phyloP scores from a whole-genome alignment of 2,329 filamentous ascomycete species.

The Fusarium verrucosum region DNA sequence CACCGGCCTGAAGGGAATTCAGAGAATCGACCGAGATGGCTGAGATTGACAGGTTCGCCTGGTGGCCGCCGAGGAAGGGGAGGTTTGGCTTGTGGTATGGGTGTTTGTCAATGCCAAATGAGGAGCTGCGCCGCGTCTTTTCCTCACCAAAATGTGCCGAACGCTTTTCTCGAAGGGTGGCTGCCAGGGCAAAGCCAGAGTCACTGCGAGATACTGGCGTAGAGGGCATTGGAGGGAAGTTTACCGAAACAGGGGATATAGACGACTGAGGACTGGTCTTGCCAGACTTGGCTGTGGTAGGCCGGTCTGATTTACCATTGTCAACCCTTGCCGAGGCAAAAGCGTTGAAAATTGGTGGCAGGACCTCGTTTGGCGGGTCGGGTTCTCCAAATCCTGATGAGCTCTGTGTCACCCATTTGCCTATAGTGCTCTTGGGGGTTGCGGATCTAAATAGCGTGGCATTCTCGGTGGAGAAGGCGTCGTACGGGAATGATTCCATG shows the following conservation, averaged over 20 bases:
- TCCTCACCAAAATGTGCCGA: conserved; percentile 89
- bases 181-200: conserved; percentile 86
- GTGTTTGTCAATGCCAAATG: conserved; percentile 81
- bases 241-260: conserved; percentile 79
- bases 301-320: conserved; percentile 74
- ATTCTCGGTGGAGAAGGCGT: conserved; percentile 89
- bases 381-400: conserved; percentile 85
- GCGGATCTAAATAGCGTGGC: conserved; percentile 79
- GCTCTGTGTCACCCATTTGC: conserved; percentile 88
- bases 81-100: conserved; percentile 74
- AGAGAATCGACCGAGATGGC: conserved; percentile 69
- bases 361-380: conserved; percentile 59
- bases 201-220: conserved; percentile 90
- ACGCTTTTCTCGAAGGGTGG: conserved; percentile 89
- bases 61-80: conserved; percentile 76
- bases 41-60: conserved; percentile 67
- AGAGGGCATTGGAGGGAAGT: conserved; percentile 78
- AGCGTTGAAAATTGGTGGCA: conserved; percentile 85
- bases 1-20: conserved; percentile 69
- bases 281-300: conserved; percentile 75
- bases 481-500: conserved; percentile 89
- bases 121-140: conserved; percentile 87
- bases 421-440: conserved; percentile 75
- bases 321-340: conserved; percentile 82
- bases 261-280: conserved; percentile 70